Base-by-base conservation (phyloP, 345 rosid genomes). In the Mallotus nudiflorus region DNA sequence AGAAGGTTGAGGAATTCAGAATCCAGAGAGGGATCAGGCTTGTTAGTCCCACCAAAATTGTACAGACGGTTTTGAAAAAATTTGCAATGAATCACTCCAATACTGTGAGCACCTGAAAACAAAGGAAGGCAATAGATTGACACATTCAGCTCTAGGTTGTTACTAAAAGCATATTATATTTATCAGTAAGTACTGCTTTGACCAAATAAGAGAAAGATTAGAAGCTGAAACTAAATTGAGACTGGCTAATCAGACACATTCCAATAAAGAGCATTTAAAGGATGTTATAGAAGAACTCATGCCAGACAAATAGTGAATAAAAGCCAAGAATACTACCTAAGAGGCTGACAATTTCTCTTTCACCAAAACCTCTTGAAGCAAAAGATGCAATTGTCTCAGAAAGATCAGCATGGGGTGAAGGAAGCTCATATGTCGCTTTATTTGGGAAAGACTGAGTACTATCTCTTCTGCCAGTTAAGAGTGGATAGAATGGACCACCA, bases 401-500 rank as follows among this genome's bases (percentile, higher is more conserved):
- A 59, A 87, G 81, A 77, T 54, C 78, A 69, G 81, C 84, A 54
- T 76, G 77, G 1, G 93, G 89, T 22, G 88, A 56, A 66, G 93
- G 97, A 80, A 89, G 86, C 74, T 91, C 84, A 9, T 25, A 25
- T 7, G 81, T 46, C 37, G 91, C 96, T 18, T 55, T 66, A 1
- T 82, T 82, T 39, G 73, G 61, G 75, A 72, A 89, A 20, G 88
- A 66, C 6, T 45, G 29, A 12, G 45, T 53, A 63, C 90, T 75
- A 51, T 89, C 96, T 66, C 76, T 84, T 76, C 97, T 81, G 50
- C 95, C 97, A 29, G 95, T 89, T 35, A 68, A 67, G 65, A 91
- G 62, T 9, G 90, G 92, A 80, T 85, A 89, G 74, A 78, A 86
- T 12, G 97, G 97, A 50, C 97, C 96, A 62, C 93, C 91, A 48